Base-by-base conservation (phyloP, 768 basidiomycete genomes). In the Leucogyrophana mollusca region DNA sequence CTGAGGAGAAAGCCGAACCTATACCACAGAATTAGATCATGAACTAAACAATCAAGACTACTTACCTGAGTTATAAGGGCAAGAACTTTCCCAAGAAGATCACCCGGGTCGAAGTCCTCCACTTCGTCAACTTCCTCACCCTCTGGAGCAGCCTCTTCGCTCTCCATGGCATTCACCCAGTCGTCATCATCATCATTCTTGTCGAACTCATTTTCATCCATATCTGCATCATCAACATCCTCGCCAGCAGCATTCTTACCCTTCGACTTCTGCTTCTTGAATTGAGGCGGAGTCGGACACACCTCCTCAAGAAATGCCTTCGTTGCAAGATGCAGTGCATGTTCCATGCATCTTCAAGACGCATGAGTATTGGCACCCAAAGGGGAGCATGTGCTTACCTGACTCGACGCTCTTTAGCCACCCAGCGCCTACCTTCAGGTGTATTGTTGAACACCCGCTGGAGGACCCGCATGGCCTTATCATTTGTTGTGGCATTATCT, bases 321-420 rank as follows among this genome's bases (percentile, higher is more conserved):
- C 1, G 60, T 62, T 9, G 49, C 55, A 20, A 68, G 61, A 46
- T 68, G 53, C 13, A 68, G 38, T 0, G 54, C 49, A 39, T 69
- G 67, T 43, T 69, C 67, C 56, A 69, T 68, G 52, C 67, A 69
- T 33, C 62, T 62, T 13, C 27, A 30, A 7, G 13, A 7, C 13
- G 13, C 13, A 13, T 30, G 13, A 30, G 27, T 13, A 30, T 30
- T 13, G 6, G 13, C 27, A 13, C 27, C 6, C 27, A 30, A 7
- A 30, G 13, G 27, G 13, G 27, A 30, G 13, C 27, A 30, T 30
- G 6, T 30, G 27, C n/a, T 30, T 30, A 30, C 27, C 27, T 30
- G 38, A 27, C 27, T 30, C 27, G 27, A 13, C 27, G 27, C 27
- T 43, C 20, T 35, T 32, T 13, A 43, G 41, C 49, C 39, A 54